These are phyloP conservation scores for Salvia rosmarinus DNA, from an alignment of 257 asterid genomes.

Conservation along the genomic window DNA sequence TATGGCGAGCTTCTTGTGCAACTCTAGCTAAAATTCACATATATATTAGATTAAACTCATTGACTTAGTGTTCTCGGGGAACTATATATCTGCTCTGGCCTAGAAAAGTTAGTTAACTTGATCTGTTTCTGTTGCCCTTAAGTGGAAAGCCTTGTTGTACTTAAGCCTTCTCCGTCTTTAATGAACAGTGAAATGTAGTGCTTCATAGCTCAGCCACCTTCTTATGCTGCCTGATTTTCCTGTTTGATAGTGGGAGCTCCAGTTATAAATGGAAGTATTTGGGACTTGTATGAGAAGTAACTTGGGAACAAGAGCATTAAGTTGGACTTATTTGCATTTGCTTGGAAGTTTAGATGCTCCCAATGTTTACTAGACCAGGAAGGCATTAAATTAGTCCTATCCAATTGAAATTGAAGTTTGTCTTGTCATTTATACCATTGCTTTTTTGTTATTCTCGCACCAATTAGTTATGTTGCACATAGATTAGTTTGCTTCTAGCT, in stretches of 20 bases:
- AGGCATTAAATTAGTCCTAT: background rate
- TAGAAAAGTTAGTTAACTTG: slow-evolving; percentile 18
- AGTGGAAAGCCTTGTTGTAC: slow-evolving; percentile 11
- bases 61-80: slow-evolving; percentile 11
- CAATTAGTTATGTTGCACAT: background rate
- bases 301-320: background rate
- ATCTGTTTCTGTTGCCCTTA: background rate
- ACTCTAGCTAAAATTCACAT: background rate
- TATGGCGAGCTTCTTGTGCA: slow-evolving; percentile 9
- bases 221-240: background rate
- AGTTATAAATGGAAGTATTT: background rate
- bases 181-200: slow-evolving; percentile 3
- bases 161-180: background rate
- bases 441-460: slow-evolving; percentile 7
- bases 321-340: background rate
- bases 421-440: background rate
- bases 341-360: slow-evolving; percentile 12
- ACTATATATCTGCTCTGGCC: slow-evolving; percentile 20
- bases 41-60: background rate
- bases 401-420: background rate
- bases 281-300: too few species aligned
- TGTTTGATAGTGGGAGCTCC: background rate
- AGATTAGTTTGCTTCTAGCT: slow-evolving; percentile 12
- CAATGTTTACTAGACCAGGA: slow-evolving; percentile 3
- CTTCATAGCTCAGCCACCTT: background rate